A percentile compares a stretch with the other conserved stretches of the same genome.
phyloP scores from a whole-genome alignment of 768 basidiomycete species.

The Kwoniella bestiolae region DNA sequence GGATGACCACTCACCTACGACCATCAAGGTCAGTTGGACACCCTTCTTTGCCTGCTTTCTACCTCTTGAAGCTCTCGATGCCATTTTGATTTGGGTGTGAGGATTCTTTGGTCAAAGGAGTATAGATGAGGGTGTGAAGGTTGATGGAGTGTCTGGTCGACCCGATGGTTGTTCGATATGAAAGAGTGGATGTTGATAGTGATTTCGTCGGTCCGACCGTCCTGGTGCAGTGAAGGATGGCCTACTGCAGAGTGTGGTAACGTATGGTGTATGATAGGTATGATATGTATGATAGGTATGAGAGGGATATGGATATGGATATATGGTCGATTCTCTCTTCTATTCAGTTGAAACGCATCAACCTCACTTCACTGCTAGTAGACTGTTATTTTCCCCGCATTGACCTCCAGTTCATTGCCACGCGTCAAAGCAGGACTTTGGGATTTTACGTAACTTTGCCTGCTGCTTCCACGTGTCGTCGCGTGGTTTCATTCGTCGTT shows the following conservation, averaged over 20 bases:
- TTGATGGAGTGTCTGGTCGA: not conserved
- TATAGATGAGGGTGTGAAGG: constrained; percentile 7
- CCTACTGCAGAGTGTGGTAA: no score
- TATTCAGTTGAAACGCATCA: constrained; percentile 18
- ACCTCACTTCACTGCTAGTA: constrained; percentile 10
- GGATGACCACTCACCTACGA: constrained; percentile 84
- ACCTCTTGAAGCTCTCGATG: constrained; percentile 50
- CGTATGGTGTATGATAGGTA: no score
- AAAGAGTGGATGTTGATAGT: no score
- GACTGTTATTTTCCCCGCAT: constrained; percentile 8
- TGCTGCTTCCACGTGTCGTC: not conserved
- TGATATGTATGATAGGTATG: not conserved
- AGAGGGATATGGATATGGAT: not conserved
- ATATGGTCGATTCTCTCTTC: not conserved
- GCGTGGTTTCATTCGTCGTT: constrained; percentile 7
- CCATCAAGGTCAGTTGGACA: constrained; percentile 96
- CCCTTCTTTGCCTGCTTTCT: constrained; percentile 91
- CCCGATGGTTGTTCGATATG: no score
- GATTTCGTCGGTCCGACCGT: no score
- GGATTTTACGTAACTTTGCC: not conserved
- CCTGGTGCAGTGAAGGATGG: not conserved
- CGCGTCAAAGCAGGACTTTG: not conserved
- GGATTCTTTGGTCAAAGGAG: not conserved
- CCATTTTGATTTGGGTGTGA: constrained; percentile 32
- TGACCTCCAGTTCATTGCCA: constrained; percentile 2